These are phyloP conservation scores for Bipolaris oryzae DNA, from an alignment of 2,329 filamentous ascomycete genomes.

Conservation along the genomic window DNA sequence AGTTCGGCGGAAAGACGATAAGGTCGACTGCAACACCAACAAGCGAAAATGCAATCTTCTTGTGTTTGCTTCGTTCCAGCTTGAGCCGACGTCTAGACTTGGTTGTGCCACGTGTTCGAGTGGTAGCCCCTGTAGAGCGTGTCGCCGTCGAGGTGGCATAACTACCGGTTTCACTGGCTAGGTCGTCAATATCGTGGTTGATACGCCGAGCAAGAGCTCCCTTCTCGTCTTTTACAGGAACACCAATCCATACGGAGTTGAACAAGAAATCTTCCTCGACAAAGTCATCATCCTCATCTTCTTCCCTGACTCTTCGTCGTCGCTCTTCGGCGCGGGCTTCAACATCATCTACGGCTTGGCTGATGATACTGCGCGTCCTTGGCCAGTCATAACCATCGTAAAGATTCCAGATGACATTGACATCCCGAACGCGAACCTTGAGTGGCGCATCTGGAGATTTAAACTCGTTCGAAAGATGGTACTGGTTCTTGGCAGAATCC, in stretches of 20 bases:
- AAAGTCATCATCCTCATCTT: slow-evolving; percentile 63
- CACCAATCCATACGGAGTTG: slow-evolving; percentile 97
- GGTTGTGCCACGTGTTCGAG: slow-evolving; percentile 51
- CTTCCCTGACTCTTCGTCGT: slow-evolving; percentile 65
- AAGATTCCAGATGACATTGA: slow-evolving; percentile 95
- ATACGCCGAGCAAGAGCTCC: slow-evolving; percentile 81
- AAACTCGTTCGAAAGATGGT: slow-evolving; percentile 67
- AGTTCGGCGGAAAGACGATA: slow-evolving; percentile 75
- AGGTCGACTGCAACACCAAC: slow-evolving; percentile 83
- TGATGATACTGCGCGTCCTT: slow-evolving; percentile 82
- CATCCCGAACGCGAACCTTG: slow-evolving; percentile 78
- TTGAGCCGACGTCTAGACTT: slow-evolving; percentile 64
- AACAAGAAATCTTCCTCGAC: slow-evolving; percentile 95
- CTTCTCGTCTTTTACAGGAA: slow-evolving; percentile 84
- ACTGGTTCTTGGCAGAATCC: slow-evolving; percentile 78
- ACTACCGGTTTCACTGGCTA: slow-evolving; percentile 86
- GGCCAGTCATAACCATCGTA: slow-evolving; percentile 99
- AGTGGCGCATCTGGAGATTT: slow-evolving; percentile 73
- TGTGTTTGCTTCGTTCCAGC: slow-evolving; percentile 81
- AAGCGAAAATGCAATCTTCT: slow-evolving; percentile 96
- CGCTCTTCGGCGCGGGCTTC: slow-evolving; percentile 82
- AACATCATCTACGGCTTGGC: slow-evolving; percentile 85
- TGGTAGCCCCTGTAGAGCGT: slow-evolving; percentile 41
- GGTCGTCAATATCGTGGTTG: slow-evolving; percentile 85
- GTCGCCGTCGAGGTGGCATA: slow-evolving; percentile 69